These are phyloP conservation scores for Leccinum ochraceum DNA, from an alignment of 768 basidiomycete species.

Conservation along the genomic window DNA sequence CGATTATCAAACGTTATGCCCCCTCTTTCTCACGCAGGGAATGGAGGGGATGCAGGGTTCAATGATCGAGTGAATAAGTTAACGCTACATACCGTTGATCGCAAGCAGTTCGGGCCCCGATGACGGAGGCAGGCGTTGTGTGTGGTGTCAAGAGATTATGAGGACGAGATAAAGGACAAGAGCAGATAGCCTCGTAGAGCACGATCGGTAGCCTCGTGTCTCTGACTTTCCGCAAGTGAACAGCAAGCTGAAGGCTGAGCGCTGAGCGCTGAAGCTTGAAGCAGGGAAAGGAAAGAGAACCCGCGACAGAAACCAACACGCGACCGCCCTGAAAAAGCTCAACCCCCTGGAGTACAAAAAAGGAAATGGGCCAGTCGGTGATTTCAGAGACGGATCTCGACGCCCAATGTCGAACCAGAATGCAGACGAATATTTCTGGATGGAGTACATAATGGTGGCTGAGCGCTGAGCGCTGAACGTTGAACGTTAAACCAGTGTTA, in stretches of 20 bases:
- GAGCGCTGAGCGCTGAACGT: no score
- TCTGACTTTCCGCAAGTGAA: constrained; percentile 42
- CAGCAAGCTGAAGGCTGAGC: constrained; percentile 22
- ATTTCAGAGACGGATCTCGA: background rate
- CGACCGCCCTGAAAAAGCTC: constrained; percentile 36
- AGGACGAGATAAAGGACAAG: constrained; percentile 17
- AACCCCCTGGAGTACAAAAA: constrained; percentile 30
- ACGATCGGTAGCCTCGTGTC: constrained; percentile 45
- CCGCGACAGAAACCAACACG: constrained; percentile 26
- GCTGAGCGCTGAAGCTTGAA: no score
- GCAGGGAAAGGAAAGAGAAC: constrained; percentile 22
- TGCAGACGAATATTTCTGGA: no score
- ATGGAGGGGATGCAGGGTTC: background rate
- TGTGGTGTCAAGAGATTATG: constrained; percentile 17
- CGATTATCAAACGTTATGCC: background rate
- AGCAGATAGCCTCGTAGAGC: constrained; percentile 11
- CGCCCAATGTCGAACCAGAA: background rate
- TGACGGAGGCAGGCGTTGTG: background rate
- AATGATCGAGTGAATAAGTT: background rate
- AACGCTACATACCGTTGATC: background rate
- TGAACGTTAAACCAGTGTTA: no score
- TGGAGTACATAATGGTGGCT: background rate
- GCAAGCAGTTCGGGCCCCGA: background rate
- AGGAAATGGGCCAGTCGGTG: constrained; percentile 21
- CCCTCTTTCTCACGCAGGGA: background rate